Conservation (phyloP, 192 early-diverging fungal genomes). For the Podila minutissima region DNA sequence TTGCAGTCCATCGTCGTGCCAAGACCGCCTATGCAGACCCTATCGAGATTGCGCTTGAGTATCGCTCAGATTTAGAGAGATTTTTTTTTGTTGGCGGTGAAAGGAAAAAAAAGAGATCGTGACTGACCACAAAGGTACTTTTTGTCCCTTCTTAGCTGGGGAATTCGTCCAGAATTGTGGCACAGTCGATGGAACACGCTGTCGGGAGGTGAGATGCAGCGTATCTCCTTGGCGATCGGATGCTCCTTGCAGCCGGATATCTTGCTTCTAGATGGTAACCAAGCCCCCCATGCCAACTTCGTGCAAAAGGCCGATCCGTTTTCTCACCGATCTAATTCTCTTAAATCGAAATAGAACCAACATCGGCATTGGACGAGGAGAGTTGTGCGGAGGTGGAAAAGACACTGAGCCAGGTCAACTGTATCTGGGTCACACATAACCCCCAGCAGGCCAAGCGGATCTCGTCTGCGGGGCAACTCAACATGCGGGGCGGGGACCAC, state of each 20-base stretch:
- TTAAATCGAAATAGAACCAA: constrained; percentile 69
- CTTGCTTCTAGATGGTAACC: constrained; percentile 80
- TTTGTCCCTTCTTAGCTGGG: constrained; percentile 66
- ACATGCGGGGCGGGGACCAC: constrained; percentile 35
- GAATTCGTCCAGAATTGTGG: constrained; percentile 73
- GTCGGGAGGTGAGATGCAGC: constrained; percentile 89
- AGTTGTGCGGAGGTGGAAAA: constrained; percentile 76
- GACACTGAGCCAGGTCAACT: constrained; percentile 68
- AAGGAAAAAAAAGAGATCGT: neutral
- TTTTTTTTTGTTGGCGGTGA: neutral
- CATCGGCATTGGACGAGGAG: constrained; percentile 83
- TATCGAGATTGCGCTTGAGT: constrained; percentile 48
- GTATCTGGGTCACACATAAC: constrained; percentile 87
- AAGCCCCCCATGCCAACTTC: neutral
- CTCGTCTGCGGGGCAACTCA: constrained; percentile 42
- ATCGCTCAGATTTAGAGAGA: neutral
- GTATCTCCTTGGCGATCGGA: constrained; percentile 83
- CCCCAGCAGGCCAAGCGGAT: constrained; percentile 72
- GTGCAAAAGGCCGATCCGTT: neutral
- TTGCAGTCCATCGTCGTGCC: constrained; percentile 56
- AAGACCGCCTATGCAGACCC: constrained; percentile 63
- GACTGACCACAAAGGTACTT: constrained; percentile 5
- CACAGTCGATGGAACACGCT: constrained; percentile 78
- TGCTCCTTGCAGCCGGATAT: constrained; percentile 78
- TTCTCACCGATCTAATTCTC: neutral